Base-by-base conservation (phyloP, 2,329 filamentous ascomycete species). In the Shiraia sp. region DNA sequence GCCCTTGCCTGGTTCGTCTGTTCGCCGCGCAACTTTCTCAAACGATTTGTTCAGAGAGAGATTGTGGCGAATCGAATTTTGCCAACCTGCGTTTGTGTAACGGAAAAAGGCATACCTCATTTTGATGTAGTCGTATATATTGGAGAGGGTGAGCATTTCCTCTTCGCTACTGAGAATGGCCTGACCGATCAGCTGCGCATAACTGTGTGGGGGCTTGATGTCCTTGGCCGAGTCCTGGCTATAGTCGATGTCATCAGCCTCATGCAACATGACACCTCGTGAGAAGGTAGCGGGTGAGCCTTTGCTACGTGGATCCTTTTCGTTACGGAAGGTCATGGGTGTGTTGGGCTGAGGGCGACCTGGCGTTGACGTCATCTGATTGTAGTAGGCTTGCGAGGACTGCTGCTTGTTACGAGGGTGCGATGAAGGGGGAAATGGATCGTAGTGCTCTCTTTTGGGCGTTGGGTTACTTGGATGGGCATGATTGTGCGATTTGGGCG, bases 31-130 rank as follows among this genome's bases (percentile, higher is more conserved):
- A 7, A 96, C 87, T 69, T 99, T 99, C 57, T 90, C 85, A 62
- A 99, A 99, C 0, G 87, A 84, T 66, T 96, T 96, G 69, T 95
- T 97, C 29, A 99, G 73, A 1, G 93, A 97, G 10, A 99, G 72
- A 58, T 99, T 99, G 68, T 99, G 93, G 10, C 93, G 86, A 54
- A 99, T 99, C 0, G 90, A 96, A 68, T 99, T 99, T 83, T 96
- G 93, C 95, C 95, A 99, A 45, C 93, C 92, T 45, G 83, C 84
- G 40, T 91, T 83, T 23, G 80, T 89, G 68, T 90, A 82, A 30
- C 92, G 83, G 70, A 97, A 99, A 70, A 95, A 99, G 2, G 93
- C 86, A 66, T 97, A 99, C 55, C 88, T 87, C 3, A 84, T 82
- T 72, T 85, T 93, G 63, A 99, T 97, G 72, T 87, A 96, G 36